Evolutionary conservation across 257 asterid species (phyloP).

Genomic region (Solanum ahanhuiri): DNA sequence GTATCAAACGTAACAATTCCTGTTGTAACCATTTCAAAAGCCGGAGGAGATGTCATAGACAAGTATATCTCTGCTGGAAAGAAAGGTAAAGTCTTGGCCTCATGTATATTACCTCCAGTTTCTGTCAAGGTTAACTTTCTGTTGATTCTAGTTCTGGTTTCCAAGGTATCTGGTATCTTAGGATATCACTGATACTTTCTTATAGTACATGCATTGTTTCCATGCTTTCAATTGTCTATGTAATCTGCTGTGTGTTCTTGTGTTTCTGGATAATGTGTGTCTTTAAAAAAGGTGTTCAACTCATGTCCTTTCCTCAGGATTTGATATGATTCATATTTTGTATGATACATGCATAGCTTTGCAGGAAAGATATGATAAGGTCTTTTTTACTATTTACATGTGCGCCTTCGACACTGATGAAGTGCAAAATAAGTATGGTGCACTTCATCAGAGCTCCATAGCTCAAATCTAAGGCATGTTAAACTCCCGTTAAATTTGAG

Average conservation of each 20-base stretch:
- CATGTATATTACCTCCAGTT: background rate
- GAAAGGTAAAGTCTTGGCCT: constrained; percentile 34
- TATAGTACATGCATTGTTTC: background rate
- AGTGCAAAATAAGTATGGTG: background rate
- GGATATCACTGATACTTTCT: background rate
- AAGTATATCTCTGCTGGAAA: constrained; percentile 45
- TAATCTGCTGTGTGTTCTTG: background rate
- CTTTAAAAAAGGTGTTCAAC: background rate
- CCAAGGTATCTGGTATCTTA: background rate
- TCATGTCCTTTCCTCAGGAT: background rate
- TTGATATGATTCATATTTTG: background rate
- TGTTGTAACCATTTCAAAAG: constrained; percentile 64
- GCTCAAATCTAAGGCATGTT: background rate
- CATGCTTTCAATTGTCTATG: background rate
- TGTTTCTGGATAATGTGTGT: background rate
- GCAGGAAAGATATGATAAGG: background rate
- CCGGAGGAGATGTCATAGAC: constrained; percentile 69
- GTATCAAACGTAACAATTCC: constrained; percentile 49
- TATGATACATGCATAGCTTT: background rate
- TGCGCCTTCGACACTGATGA: background rate
- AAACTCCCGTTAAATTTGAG: background rate
- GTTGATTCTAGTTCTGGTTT: background rate
- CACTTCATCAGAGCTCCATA: background rate
- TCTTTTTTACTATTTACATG: background rate
- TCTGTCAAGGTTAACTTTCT: background rate